Evolutionary conservation across 352 stramenopile species (phyloP).

Genomic region (Phytophthora aleatoria): DNA sequence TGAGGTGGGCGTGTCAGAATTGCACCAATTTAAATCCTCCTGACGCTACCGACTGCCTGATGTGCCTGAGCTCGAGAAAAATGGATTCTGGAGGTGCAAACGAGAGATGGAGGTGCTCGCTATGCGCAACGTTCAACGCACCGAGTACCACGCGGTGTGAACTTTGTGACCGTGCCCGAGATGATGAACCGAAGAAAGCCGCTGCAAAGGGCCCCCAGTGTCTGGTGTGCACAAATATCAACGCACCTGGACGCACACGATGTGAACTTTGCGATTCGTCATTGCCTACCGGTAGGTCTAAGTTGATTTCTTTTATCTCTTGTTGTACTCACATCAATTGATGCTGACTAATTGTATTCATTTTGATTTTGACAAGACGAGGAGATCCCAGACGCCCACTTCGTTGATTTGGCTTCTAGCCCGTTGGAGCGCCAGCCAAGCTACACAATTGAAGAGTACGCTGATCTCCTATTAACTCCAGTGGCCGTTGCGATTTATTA

Average conservation of each 20-base stretch:
- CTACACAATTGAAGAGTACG: constrained; percentile 26
- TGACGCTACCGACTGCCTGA: constrained; percentile 22
- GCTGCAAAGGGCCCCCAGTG: constrained; percentile 38
- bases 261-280: constrained; percentile 63
- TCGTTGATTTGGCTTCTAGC: constrained; percentile 48
- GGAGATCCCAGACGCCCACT: constrained; percentile 14
- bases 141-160: constrained; percentile 26
- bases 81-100: neutral
- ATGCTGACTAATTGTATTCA: neutral
- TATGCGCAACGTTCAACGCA: constrained; percentile 32
- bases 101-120: constrained; percentile 27
- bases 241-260: constrained; percentile 31
- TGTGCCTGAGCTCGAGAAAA: constrained; percentile 23
- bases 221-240: constrained; percentile 65
- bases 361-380: constrained; percentile 16
- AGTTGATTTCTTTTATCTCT: neutral
- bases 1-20: constrained; percentile 36
- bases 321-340: neutral
- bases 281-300: constrained; percentile 23
- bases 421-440: constrained; percentile 13
- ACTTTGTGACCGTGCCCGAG: constrained; percentile 21
- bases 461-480: neutral
- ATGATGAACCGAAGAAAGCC: constrained; percentile 4
- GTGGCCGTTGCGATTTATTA: neutral
- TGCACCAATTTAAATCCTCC: constrained; percentile 35